Evolutionary conservation across 371 early-diverging fungal species (phyloP).

Genomic region (Mortierella sp.): DNA sequence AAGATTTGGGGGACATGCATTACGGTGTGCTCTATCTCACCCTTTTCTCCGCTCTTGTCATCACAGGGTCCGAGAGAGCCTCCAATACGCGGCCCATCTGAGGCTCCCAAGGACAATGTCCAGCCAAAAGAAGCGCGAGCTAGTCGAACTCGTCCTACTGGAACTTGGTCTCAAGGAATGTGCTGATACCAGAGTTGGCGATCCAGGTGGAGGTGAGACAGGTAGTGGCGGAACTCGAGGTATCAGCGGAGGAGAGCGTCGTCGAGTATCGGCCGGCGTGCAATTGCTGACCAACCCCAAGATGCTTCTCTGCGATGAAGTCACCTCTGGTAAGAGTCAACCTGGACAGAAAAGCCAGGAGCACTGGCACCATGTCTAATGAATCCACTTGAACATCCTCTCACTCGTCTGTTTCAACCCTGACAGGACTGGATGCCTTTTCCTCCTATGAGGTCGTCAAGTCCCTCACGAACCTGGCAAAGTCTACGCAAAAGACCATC

Average conservation of each 20-base stretch:
- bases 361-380: too few species aligned
- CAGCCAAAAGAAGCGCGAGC: neutral
- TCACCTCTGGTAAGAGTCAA: constrained; percentile 57
- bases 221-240: constrained; percentile 5
- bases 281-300: constrained; percentile 68
- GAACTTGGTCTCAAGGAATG: constrained; percentile 21
- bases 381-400: too few species aligned
- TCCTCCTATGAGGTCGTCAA: constrained; percentile 24
- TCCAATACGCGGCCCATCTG: constrained; percentile 16
- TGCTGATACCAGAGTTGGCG: constrained; percentile 18
- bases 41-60: too few species aligned
- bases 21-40: too few species aligned
- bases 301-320: constrained; percentile 56
- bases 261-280: constrained; percentile 73
- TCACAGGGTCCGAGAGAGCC: constrained; percentile 26
- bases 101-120: constrained; percentile 7
- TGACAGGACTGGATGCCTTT: constrained; percentile 26
- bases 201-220: constrained; percentile 1
- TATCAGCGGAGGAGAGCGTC: constrained; percentile 64
- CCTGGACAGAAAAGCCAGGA: too few species aligned
- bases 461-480: constrained; percentile 12
- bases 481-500: constrained; percentile 13
- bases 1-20: too few species aligned
- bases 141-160: constrained; percentile 13
- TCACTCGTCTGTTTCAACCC: neutral